A percentile compares a stretch with the other conserved stretches of the same genome.
Evolutionary conservation across 495 filamentous ascomycete species (phyloP).

Genomic region (Xylaria bambusicola): DNA sequence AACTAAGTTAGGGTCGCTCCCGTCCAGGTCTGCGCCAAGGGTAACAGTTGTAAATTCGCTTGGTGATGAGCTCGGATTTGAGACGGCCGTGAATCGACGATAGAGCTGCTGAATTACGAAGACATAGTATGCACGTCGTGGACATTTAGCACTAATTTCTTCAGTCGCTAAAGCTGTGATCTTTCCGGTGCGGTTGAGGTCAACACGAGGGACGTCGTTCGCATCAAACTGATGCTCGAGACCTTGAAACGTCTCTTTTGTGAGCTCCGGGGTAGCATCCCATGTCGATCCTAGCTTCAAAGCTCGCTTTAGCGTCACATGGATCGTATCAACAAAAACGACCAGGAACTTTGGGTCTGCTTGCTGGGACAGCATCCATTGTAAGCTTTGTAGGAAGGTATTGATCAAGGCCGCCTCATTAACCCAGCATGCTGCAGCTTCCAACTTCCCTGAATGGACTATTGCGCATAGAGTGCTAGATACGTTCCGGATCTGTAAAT

Average conservation of each 20-base stretch:
- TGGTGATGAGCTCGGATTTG: neutral
- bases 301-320: constrained; percentile 19
- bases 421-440: constrained; percentile 5
- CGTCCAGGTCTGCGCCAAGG: constrained; percentile 18
- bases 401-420: constrained; percentile 27
- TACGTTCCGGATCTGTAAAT: constrained; percentile 24
- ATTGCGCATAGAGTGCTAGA: constrained; percentile 25
- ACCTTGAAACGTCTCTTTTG: constrained; percentile 23
- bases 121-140: constrained; percentile 25
- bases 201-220: constrained; percentile 16
- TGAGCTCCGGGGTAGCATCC: constrained; percentile 13
- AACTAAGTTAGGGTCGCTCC: neutral
- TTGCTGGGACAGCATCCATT: constrained; percentile 26
- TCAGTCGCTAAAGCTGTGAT: constrained; percentile 2
- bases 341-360: constrained; percentile 26
- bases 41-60: neutral
- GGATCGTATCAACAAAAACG: constrained; percentile 28
- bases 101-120: constrained; percentile 31
- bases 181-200: constrained; percentile 13
- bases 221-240: constrained; percentile 17
- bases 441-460: constrained; percentile 9
- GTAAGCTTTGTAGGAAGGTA: constrained; percentile 20
- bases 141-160: neutral
- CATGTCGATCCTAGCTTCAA: constrained; percentile 8
- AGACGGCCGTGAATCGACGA: constrained; percentile 27